Base-by-base conservation (phyloP, 2,329 filamentous ascomycete genomes). In the Rhynchosporium graminicola region DNA sequence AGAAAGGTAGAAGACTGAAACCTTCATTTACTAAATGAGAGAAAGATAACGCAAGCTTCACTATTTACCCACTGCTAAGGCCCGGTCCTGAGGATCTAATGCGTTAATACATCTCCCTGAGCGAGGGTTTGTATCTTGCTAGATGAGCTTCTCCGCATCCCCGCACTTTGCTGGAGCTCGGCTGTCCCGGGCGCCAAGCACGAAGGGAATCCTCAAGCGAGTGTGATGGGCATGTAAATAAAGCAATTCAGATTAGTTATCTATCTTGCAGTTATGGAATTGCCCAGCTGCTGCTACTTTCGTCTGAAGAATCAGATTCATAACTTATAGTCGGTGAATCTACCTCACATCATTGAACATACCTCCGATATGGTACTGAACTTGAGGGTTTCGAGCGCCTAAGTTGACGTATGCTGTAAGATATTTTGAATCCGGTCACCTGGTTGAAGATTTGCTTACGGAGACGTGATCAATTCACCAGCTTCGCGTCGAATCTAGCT, bases 1-100 rank as follows among this genome's bases (percentile, higher is more conserved):
- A 31, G n/a, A 38, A 56, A 56, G 43, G 12, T n/a, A 38, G 10
- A 43, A 40, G 15, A 26, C 36, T 20, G n/a, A 5, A 13, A 56
- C 38, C 20, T 7, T 7, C 52, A 56, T 56, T 56, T 42, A 43
- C 31, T 8, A 56, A 31, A 31, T 33, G 33, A 43, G n/a, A 29
- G 2, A 31, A 29, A 29, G 52, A 43, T 2, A 38, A 31, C 43
- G 26, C 31, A 56, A 13, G 28, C 20, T n/a, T 13, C 36, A 56
- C 40, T 12, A 42, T 4, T 29, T 42, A 29, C 1, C 52, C 52
- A 28, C 38, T 36, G 52, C 10, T 56, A 56, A 31, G 36, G n/a
- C 36, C 9, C 38, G 52, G 52, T 29, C 31, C 43, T 56, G 52
- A 43, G 38, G 38, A 56, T 56, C 33, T 38, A 43, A 43, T 40